Percentiles rank a stretch among this genome's conserved stretches.
phyloP scores from a whole-genome alignment of 768 basidiomycete genomes.

The Obba rivulosa region DNA sequence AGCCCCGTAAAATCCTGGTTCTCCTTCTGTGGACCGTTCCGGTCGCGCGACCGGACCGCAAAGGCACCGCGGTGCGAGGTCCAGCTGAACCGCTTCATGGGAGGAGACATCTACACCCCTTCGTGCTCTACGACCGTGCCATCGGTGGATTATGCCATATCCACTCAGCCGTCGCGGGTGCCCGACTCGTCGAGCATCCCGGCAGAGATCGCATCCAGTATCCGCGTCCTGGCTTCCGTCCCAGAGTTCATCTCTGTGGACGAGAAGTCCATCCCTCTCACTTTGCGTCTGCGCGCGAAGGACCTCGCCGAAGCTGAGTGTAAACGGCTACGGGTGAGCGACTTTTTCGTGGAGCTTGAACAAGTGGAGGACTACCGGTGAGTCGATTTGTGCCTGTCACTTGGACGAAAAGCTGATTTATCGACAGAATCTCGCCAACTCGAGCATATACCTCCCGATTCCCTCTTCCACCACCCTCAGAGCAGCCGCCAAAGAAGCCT shows the following conservation, averaged over 20 bases:
- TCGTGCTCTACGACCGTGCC: constrained; percentile 28
- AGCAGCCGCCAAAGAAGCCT: constrained; percentile 62
- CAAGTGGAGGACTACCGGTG: constrained; percentile 70
- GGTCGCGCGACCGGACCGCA: constrained; percentile 36
- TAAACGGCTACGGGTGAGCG: constrained; percentile 49
- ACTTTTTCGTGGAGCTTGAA: constrained; percentile 49
- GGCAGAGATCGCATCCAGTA: constrained; percentile 47
- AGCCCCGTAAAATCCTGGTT: constrained; percentile 38
- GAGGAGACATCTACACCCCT: constrained; percentile 28
- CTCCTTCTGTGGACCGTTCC: constrained; percentile 53
- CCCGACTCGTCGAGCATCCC: constrained; percentile 36
- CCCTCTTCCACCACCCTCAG: constrained; percentile 48
- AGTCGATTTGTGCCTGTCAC: constrained; percentile 13
- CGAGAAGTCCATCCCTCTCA: constrained; percentile 45
- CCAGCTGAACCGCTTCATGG: constrained; percentile 46
- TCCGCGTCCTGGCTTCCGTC: constrained; percentile 60
- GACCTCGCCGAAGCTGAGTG: constrained; percentile 44
- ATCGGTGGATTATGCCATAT: constrained; percentile 26
- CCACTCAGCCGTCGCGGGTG: constrained; percentile 6
- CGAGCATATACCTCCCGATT: constrained; percentile 37
- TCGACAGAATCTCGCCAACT: constrained; percentile 36
- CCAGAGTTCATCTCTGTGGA: constrained; percentile 49
- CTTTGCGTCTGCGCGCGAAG: constrained; percentile 55
- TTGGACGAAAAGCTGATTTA: not conserved
- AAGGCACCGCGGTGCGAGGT: constrained; percentile 39